Conservation (phyloP, 2,329 filamentous ascomycete genomes). For the Thelonectria blattea region DNA sequence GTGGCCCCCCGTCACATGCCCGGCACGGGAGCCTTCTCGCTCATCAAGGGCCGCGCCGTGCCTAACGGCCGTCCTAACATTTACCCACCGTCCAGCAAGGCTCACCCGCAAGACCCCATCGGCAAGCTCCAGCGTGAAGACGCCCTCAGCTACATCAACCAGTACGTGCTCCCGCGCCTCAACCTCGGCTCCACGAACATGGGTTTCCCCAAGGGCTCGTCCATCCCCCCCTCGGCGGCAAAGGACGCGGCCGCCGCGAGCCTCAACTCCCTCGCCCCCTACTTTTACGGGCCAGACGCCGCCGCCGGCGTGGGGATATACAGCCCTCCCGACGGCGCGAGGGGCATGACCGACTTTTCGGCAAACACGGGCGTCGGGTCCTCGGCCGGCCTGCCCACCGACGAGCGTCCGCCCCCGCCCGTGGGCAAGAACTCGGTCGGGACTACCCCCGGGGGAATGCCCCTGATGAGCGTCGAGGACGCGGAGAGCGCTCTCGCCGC, state of each 20-base stretch:
- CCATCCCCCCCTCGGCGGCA: slow-evolving; percentile 39
- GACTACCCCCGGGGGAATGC: slow-evolving; percentile 50
- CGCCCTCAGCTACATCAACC: slow-evolving; percentile 71
- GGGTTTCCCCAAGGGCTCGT: slow-evolving; percentile 47
- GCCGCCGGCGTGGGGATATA: slow-evolving; percentile 53
- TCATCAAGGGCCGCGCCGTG: slow-evolving; percentile 69
- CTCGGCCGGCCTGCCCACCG: slow-evolving; percentile 31
- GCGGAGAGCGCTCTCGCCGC: slow-evolving; percentile 61
- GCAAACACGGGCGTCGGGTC: slow-evolving; percentile 11
- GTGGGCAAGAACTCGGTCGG: slow-evolving; percentile 37
- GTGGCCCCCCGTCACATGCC: slow-evolving; percentile 61
- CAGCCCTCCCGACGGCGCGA: slow-evolving; percentile 45
- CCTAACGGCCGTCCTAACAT: slow-evolving; percentile 68
- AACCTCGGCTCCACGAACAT: slow-evolving; percentile 59
- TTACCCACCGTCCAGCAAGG: slow-evolving; percentile 58
- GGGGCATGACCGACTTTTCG: slow-evolving; percentile 44
- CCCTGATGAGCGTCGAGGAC: slow-evolving; percentile 67
- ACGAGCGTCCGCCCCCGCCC: slow-evolving; percentile 30
- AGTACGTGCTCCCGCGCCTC: slow-evolving; percentile 67
- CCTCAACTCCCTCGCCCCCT: slow-evolving; percentile 61
- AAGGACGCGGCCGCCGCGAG: slow-evolving; percentile 57
- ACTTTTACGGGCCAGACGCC: slow-evolving; percentile 58
- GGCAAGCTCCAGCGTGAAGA: slow-evolving; percentile 71
- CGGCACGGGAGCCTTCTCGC: slow-evolving; percentile 61
- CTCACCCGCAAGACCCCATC: slow-evolving; percentile 62